A percentile compares a stretch with the other conserved stretches of the same genome.
These are phyloP conservation scores for Boletus mariae DNA, from an alignment of 1,284 basidiomycete genomes.

Conservation along the genomic window DNA sequence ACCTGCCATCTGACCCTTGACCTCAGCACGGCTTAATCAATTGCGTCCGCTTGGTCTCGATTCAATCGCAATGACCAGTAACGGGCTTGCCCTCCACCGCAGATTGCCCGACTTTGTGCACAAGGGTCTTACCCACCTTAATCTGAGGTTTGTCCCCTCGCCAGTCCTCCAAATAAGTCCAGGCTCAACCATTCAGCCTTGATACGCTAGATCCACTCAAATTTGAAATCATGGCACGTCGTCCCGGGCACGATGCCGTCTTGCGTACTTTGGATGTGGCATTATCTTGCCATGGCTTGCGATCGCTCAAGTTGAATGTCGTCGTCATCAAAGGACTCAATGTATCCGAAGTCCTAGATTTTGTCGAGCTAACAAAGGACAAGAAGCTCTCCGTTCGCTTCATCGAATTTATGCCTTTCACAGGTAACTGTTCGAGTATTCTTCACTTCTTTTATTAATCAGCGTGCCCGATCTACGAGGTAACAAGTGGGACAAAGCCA, in stretches of 20 bases:
- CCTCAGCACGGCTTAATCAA: slow-evolving; percentile 51
- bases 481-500: slow-evolving; percentile 81
- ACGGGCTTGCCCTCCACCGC: slow-evolving; percentile 75
- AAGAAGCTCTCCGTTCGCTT: slow-evolving; percentile 72
- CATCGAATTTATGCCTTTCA: slow-evolving; percentile 94
- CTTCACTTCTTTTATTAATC: slow-evolving; percentile 2
- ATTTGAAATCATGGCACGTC: slow-evolving; percentile 82
- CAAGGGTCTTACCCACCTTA: slow-evolving; percentile 79
- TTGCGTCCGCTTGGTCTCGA: slow-evolving; percentile 60
- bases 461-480: slow-evolving; percentile 41
- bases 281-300: slow-evolving; percentile 45
- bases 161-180: not conserved
- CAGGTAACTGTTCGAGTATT: slow-evolving; percentile 45
- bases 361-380: slow-evolving; percentile 72
- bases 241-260: slow-evolving; percentile 73
- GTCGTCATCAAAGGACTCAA: slow-evolving; percentile 82
- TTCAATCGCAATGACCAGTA: slow-evolving; percentile 84
- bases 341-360: slow-evolving; percentile 73
- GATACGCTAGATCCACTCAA: slow-evolving; percentile 87
- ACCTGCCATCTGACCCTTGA: slow-evolving; percentile 14
- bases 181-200: slow-evolving; percentile 44
- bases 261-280: slow-evolving; percentile 67
- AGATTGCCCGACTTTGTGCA: slow-evolving; percentile 64
- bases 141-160: slow-evolving; percentile 56
- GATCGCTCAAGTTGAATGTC: slow-evolving; percentile 76